Evolutionary conservation across 257 asterid species (phyloP).

Genomic region (Verbascum thapsus): DNA sequence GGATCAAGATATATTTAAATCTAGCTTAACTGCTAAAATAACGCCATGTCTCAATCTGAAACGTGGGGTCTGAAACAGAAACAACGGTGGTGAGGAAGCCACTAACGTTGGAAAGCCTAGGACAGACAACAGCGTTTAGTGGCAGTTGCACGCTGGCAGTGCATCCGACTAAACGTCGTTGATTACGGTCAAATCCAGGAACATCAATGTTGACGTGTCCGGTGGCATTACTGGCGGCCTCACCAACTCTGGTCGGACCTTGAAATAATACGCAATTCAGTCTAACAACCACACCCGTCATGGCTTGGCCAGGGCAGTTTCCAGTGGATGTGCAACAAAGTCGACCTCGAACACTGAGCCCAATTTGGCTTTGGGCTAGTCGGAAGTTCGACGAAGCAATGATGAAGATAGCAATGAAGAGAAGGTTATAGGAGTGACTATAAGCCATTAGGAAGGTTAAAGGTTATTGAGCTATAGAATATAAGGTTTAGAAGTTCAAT

Average conservation of each 20-base stretch:
- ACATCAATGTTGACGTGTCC: slow-evolving; percentile 6
- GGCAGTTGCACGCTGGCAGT: neutral
- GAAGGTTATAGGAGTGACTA: too few species aligned
- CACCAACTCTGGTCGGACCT: slow-evolving; percentile 11
- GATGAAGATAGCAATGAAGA: too few species aligned
- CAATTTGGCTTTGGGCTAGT: too few species aligned
- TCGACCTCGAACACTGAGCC: too few species aligned
- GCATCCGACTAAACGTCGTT: slow-evolving; percentile 2
- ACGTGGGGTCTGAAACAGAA: too few species aligned
- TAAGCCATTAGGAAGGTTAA: neutral
- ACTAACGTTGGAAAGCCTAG: slow-evolving; percentile 10
- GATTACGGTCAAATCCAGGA: neutral
- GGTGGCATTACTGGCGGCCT: slow-evolving; percentile 22
- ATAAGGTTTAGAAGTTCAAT: neutral
- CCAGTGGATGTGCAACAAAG: too few species aligned
- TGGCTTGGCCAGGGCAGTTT: neutral
- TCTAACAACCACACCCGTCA: neutral
- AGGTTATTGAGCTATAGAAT: neutral
- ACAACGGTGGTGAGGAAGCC: slow-evolving; percentile 13
- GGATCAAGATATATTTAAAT: neutral
- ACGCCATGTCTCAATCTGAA: too few species aligned
- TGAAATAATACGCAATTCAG: slow-evolving; percentile 22
- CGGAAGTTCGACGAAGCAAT: too few species aligned
- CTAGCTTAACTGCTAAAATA: too few species aligned
- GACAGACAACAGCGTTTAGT: slow-evolving; percentile 7